Base-by-base conservation (phyloP, 495 filamentous ascomycete genomes). In the Hypoxylon crocopeplum region DNA sequence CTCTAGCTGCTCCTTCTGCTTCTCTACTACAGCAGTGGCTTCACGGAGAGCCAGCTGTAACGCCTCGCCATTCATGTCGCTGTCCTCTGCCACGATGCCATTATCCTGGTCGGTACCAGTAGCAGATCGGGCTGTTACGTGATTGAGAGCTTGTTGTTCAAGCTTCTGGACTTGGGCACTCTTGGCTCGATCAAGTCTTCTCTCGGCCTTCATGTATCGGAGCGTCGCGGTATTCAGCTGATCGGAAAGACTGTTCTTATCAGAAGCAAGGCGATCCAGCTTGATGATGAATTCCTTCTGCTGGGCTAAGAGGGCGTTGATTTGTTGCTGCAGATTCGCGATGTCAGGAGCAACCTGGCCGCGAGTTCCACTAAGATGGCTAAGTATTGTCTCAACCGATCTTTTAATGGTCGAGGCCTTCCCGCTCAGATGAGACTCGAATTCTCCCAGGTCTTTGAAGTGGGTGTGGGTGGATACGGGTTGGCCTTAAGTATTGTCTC, bases 191-290 rank as follows among this genome's bases (percentile, higher is more conserved):
- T 98, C 94, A 12, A 97, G 80, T 70, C 90, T 91, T 75, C 93
- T 93, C 68, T 98, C 94, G 2, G 94, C 94, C 54, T 92, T 87
- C 83, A 97, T 90, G 62, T 95, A 97, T 48, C 94, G 87, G 30
- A 93, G 76, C 2, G 91, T 93, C 3, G 94, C 93, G 46, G 80
- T 84, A 57, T 96, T 91, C 8, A 97, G 78, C 44, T 91, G 87
- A 41, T 92, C 89, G 38, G 88, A 89, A 10, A 95, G 79, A 59
- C 89, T 85, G 41, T 96, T 86, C 61, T 94, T 93, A 59, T 97
- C 92, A 7, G 85, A 75, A 25, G 86, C 78, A 2, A 91, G 78
- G 47, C 86, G 84, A 53, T 94, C 91, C 39, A 96, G 74, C 62
- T 94, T 88, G 8, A 86, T 78, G 10, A 87, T 80, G 54, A 90